These are phyloP conservation scores for Cymodocea nodosa DNA, from an alignment of 116 monocot genomes.

Conservation along the genomic window DNA sequence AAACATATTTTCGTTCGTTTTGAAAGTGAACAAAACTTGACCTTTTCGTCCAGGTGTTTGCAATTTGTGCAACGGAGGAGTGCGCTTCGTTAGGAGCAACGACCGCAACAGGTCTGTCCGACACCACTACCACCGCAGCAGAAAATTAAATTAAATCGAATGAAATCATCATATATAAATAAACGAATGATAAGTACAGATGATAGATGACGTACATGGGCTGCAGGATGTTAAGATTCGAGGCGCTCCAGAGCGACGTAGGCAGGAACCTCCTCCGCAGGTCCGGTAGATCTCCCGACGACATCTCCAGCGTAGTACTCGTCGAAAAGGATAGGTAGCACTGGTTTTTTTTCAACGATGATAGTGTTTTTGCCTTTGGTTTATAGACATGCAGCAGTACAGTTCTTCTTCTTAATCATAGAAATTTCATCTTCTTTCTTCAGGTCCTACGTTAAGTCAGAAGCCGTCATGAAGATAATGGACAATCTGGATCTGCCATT, in stretches of 20 bases:
- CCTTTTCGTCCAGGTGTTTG: constrained; percentile 48
- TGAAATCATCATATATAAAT: too few relatives aligned
- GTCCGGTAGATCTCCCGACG: constrained; percentile 77
- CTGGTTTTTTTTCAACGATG: too few relatives aligned
- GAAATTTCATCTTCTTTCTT: background rate
- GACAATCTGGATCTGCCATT: constrained; percentile 75
- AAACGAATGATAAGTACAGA: too few relatives aligned
- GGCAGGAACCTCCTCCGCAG: constrained; percentile 74
- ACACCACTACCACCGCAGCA: too few relatives aligned
- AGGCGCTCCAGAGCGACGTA: constrained; percentile 66
- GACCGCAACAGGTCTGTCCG: constrained; percentile 35
- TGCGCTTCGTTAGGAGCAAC: constrained; percentile 45
- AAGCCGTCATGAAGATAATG: constrained; percentile 92
- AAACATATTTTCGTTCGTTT: too few relatives aligned
- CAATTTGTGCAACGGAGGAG: constrained; percentile 89
- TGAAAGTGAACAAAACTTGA: too few relatives aligned
- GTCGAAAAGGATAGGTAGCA: constrained; percentile 58
- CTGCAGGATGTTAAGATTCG: constrained; percentile 62
- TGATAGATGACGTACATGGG: background rate
- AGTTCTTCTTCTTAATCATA: too few relatives aligned
- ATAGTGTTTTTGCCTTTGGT: background rate
- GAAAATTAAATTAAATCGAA: too few relatives aligned
- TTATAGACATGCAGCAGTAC: too few relatives aligned
- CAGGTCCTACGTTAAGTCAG: constrained; percentile 87
- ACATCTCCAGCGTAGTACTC: constrained; percentile 92